Percentiles rank a stretch among this genome's conserved stretches.
Evolutionary conservation across 1,284 basidiomycete species (phyloP).

Genomic region (Heliocybe sulcata): DNA sequence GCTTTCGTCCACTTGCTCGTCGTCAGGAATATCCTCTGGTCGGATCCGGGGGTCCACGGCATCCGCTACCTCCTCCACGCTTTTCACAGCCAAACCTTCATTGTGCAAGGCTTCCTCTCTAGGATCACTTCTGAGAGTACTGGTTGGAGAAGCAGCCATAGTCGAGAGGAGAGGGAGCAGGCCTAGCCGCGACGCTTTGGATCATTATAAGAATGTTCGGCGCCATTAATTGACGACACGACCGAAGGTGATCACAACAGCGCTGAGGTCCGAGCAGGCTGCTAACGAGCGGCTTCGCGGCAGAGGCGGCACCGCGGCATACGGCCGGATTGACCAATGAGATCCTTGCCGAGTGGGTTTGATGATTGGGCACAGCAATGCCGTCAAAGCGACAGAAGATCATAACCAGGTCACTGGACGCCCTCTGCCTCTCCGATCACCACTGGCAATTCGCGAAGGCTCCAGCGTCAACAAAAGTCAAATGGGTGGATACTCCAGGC

Average conservation of each 20-base stretch:
- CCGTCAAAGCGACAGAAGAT: no score
- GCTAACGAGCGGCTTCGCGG: not conserved
- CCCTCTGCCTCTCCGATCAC: no score
- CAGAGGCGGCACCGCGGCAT: not conserved
- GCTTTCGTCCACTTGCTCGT: constrained; percentile 18
- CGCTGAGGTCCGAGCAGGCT: not conserved
- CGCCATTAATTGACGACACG: not conserved
- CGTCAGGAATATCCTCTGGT: constrained; percentile 13
- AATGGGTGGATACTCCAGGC: no score
- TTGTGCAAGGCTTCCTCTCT: not conserved
- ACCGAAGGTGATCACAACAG: not conserved
- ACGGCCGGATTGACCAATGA: not conserved
- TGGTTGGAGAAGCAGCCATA: not conserved
- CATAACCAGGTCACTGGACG: no score
- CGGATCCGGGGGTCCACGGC: constrained; percentile 20
- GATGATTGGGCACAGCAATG: no score
- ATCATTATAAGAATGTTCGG: not conserved
- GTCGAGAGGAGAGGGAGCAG: not conserved
- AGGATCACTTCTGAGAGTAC: not conserved
- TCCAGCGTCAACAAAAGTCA: no score
- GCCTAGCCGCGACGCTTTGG: not conserved
- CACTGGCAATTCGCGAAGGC: no score
- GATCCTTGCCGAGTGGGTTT: no score
- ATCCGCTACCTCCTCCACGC: constrained; percentile 16
- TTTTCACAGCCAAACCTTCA: constrained; percentile 11